Percentiles rank a stretch among this genome's conserved stretches.
Evolutionary conservation across 768 basidiomycete species (phyloP).

Genomic region (Lactifluus volemus): DNA sequence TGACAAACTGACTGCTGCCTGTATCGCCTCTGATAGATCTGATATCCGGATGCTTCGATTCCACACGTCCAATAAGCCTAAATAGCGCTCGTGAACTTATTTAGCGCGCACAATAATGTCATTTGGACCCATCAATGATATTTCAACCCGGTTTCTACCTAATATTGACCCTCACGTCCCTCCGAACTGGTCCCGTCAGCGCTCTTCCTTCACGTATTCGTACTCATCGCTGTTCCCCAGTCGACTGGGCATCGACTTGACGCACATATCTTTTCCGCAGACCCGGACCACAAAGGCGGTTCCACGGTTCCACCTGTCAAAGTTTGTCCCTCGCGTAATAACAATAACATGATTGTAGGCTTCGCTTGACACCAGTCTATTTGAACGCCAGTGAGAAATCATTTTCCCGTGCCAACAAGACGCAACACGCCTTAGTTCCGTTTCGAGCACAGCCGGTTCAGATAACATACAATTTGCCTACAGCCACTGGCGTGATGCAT

Average conservation of each 20-base stretch:
- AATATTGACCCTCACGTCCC: background rate
- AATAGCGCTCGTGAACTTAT: background rate
- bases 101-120: background rate
- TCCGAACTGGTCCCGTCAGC: background rate
- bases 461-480: background rate
- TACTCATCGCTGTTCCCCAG: background rate
- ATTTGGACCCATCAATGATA: background rate
- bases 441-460: background rate
- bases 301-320: background rate
- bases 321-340: background rate
- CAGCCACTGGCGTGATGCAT: background rate
- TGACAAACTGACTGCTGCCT: background rate
- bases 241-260: too few relatives aligned
- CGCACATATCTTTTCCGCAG: too few relatives aligned
- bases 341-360: background rate
- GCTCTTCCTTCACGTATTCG: background rate
- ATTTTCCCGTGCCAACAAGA: background rate
- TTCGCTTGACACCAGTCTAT: background rate
- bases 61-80: background rate
- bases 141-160: background rate
- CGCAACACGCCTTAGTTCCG: background rate
- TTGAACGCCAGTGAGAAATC: background rate
- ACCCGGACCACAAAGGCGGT: too few relatives aligned
- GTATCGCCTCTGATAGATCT: background rate
- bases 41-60: constrained; percentile 8